Percentiles rank a stretch among this genome's conserved stretches.
Evolutionary conservation across 495 filamentous ascomycete species (phyloP).

Genomic region (Darksidea phi): DNA sequence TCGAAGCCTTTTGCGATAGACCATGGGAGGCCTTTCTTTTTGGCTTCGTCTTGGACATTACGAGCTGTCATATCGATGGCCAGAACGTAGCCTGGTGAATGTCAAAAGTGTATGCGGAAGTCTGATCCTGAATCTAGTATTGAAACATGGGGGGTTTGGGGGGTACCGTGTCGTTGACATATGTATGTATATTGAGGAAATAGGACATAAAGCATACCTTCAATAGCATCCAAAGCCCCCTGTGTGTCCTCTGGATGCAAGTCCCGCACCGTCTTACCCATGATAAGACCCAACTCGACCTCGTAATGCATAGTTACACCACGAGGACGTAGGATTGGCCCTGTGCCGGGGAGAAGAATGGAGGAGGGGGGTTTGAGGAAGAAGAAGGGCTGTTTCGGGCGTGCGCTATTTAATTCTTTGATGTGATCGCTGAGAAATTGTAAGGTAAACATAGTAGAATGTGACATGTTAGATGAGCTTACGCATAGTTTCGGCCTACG

Average conservation of each 20-base stretch:
- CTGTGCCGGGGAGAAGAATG: slow-evolving; percentile 71
- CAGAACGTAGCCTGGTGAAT: slow-evolving; percentile 69
- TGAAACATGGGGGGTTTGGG: too few species aligned
- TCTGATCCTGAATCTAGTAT: too few species aligned
- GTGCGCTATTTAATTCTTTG: slow-evolving; percentile 79
- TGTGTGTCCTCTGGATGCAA: slow-evolving; percentile 64
- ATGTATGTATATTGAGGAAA: too few species aligned
- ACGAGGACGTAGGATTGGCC: slow-evolving; percentile 78
- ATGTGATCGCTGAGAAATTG: slow-evolving; percentile 74
- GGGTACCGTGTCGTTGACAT: too few species aligned
- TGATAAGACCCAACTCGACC: slow-evolving; percentile 85
- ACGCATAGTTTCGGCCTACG: slow-evolving; percentile 98
- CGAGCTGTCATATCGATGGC: slow-evolving; percentile 92
- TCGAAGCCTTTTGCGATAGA: slow-evolving; percentile 94
- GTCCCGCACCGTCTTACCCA: slow-evolving; percentile 75
- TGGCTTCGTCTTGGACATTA: slow-evolving; percentile 91
- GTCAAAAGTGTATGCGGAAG: too few species aligned
- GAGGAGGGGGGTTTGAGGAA: slow-evolving; percentile 91
- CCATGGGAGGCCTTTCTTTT: slow-evolving; percentile 97
- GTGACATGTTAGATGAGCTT: slow-evolving; percentile 43
- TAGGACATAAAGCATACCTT: slow-evolving; percentile 38
- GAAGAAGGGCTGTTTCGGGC: slow-evolving; percentile 93
- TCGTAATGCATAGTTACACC: slow-evolving; percentile 91
- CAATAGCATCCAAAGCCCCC: slow-evolving; percentile 56
- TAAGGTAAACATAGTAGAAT: neutral